Evolutionary conservation across 768 basidiomycete genomes (phyloP).

Genomic region (Tricholoma sp.): DNA sequence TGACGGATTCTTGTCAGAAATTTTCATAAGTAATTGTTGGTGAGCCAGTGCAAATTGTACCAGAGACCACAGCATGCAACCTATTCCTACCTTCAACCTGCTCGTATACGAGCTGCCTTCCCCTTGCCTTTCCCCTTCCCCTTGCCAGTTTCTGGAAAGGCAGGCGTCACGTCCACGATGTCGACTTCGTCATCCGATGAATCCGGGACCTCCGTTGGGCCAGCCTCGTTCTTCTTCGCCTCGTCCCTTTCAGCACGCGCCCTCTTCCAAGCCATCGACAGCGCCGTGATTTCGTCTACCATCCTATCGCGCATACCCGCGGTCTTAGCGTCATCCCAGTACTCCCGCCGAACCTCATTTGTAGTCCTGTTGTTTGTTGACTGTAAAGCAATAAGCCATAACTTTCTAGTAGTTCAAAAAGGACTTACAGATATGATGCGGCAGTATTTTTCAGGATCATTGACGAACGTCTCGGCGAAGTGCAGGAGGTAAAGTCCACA

Average conservation of each 20-base stretch:
- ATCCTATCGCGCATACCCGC: slow-evolving; percentile 43
- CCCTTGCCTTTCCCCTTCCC: slow-evolving; percentile 6
- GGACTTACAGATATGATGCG: slow-evolving; percentile 40
- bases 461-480: slow-evolving; percentile 75
- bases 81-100: slow-evolving; percentile 2
- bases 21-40: slow-evolving; percentile 3
- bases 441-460: slow-evolving; percentile 47
- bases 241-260: slow-evolving; percentile 35
- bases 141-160: slow-evolving; percentile 5
- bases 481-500: slow-evolving; percentile 93
- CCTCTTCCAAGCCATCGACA: slow-evolving; percentile 54
- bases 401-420: slow-evolving; percentile 1
- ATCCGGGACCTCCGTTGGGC: slow-evolving; percentile 21
- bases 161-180: slow-evolving; percentile 29
- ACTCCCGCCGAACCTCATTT: slow-evolving; percentile 33
- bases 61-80: not conserved
- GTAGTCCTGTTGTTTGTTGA: slow-evolving; percentile 20
- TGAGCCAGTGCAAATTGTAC: not conserved
- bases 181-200: slow-evolving; percentile 40
- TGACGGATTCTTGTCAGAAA: slow-evolving; percentile 3
- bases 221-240: slow-evolving; percentile 30
- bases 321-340: slow-evolving; percentile 52
- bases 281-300: slow-evolving; percentile 29
- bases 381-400: not conserved
- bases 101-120: slow-evolving; percentile 6